phyloP scores from a whole-genome alignment of 2,329 filamentous ascomycete species.

The Fonsecaea multimorphosa region DNA sequence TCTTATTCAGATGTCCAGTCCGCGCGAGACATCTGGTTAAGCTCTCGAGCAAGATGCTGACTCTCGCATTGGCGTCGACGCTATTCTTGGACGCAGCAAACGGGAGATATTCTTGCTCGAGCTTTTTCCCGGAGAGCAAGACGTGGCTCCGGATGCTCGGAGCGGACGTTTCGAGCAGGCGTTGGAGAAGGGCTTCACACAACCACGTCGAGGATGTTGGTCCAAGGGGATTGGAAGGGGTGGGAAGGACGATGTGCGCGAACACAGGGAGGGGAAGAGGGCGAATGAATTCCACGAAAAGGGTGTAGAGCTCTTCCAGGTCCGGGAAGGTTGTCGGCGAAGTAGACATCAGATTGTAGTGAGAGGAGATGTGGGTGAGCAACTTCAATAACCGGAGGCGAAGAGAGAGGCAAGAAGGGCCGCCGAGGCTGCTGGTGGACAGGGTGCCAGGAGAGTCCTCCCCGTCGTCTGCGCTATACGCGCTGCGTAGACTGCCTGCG shows the following conservation, averaged over 20 bases:
- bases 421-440: conserved; percentile 44
- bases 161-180: conserved; percentile 54
- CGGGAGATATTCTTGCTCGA: conserved; percentile 68
- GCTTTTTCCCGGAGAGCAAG: conserved; percentile 56
- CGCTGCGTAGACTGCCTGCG: conserved; percentile 23
- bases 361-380: conserved; percentile 48
- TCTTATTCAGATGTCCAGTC: conserved; percentile 44
- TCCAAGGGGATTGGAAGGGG: conserved; percentile 25
- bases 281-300: conserved; percentile 56
- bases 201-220: conserved; percentile 51
- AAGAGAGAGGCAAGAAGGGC: conserved; percentile 48
- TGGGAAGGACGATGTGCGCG: conserved; percentile 52
- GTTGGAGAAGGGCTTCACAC: conserved; percentile 62
- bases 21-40: conserved; percentile 62
- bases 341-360: conserved; percentile 40
- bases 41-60: conserved; percentile 71
- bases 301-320: conserved; percentile 50
- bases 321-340: conserved; percentile 43
- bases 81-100: conserved; percentile 67
- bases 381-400: conserved; percentile 54
- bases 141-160: conserved; percentile 47
- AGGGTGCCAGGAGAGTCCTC: conserved; percentile 22
- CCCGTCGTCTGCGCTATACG: conserved; percentile 27
- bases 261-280: conserved; percentile 54
- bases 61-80: conserved; percentile 72